Percentiles rank a stretch among this genome's conserved stretches.
These are phyloP conservation scores for Suhomyces vadensis DNA, from an alignment of 805 yeast genomes.

Conservation along the genomic window DNA sequence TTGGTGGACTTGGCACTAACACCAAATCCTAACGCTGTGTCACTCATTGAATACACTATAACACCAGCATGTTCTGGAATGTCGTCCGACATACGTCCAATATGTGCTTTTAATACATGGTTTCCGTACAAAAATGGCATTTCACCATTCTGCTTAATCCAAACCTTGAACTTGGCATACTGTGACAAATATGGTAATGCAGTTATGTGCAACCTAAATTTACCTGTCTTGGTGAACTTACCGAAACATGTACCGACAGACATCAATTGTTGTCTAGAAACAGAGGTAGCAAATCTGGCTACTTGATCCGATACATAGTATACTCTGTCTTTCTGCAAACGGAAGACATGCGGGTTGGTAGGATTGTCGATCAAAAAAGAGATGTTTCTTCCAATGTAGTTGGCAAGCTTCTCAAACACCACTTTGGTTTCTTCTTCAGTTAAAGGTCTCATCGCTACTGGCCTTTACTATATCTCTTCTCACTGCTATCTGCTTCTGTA, in stretches of 20 bases:
- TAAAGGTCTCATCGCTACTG: constrained; percentile 75
- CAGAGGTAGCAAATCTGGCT: constrained; percentile 86
- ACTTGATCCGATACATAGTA: constrained; percentile 84
- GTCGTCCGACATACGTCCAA: constrained; percentile 96
- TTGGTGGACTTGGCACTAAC: constrained; percentile 88
- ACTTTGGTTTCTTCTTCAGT: constrained; percentile 97
- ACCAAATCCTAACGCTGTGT: constrained; percentile 93
- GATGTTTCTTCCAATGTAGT: constrained; percentile 94
- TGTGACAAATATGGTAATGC: constrained; percentile 78
- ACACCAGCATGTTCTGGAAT: constrained; percentile 98
- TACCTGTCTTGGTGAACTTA: constrained; percentile 96
- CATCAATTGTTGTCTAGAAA: constrained; percentile 87
- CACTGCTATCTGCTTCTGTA: not conserved
- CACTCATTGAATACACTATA: constrained; percentile 85
- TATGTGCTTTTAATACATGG: constrained; percentile 93
- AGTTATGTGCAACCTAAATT: constrained; percentile 94
- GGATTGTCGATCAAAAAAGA: constrained; percentile 81
- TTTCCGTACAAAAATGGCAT: constrained; percentile 98
- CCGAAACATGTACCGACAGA: constrained; percentile 93
- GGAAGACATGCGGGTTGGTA: constrained; percentile 88
- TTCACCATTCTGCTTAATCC: constrained; percentile 97
- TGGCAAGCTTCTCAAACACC: constrained; percentile 94
- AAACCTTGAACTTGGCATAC: constrained; percentile 87
- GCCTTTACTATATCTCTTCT: not conserved
- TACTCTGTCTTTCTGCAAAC: constrained; percentile 94